A percentile compares a stretch with the other conserved stretches of the same genome.
phyloP scores from a whole-genome alignment of 2,329 filamentous ascomycete genomes.

The Colletotrichum liriopes region DNA sequence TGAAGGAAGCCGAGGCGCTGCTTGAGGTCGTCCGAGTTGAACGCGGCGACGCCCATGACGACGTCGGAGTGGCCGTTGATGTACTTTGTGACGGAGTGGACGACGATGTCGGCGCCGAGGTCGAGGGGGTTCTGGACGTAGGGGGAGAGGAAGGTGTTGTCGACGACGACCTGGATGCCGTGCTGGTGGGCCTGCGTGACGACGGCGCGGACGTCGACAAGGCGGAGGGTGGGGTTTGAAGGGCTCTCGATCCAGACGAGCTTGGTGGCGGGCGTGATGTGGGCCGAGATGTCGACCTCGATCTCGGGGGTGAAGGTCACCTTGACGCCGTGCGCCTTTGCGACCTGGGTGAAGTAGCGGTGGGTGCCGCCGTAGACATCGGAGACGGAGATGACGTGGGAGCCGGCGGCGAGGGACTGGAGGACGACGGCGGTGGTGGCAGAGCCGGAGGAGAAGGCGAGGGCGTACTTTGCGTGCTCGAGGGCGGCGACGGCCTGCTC shows the following conservation, averaged over 20 bases:
- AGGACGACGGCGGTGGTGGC: slow-evolving; percentile 94
- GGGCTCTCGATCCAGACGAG: slow-evolving; percentile 98
- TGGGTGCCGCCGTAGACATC: slow-evolving; percentile 99
- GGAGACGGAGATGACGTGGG: slow-evolving; percentile 95
- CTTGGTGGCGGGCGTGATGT: slow-evolving; percentile 92
- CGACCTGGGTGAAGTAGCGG: slow-evolving; percentile 98
- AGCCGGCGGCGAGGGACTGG: slow-evolving; percentile 90
- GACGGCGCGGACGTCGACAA: slow-evolving; percentile 94
- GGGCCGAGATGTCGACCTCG: slow-evolving; percentile 85
- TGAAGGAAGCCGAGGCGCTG: slow-evolving; percentile 90
- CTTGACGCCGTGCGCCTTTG: slow-evolving; percentile 91
- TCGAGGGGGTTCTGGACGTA: slow-evolving; percentile 98
- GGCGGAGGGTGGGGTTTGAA: slow-evolving; percentile 91
- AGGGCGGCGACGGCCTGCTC: slow-evolving; percentile 92
- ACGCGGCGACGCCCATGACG: slow-evolving; percentile 96
- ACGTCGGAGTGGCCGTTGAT: slow-evolving; percentile 99
- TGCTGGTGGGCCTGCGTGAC: slow-evolving; percentile 86
- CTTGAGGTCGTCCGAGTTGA: slow-evolving; percentile 88
- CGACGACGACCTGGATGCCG: slow-evolving; percentile 96
- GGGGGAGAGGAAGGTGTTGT: slow-evolving; percentile 98
- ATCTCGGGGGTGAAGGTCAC: slow-evolving; percentile 96
- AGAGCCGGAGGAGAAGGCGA: slow-evolving; percentile 95
- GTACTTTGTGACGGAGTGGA: slow-evolving; percentile 98
- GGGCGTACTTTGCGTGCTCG: slow-evolving; percentile 91
- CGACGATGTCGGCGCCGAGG: slow-evolving; percentile 95